A percentile compares a stretch with the other conserved stretches of the same genome.
These are phyloP conservation scores for Podospora australis DNA, from an alignment of 495 filamentous ascomycete species.

Conservation along the genomic window DNA sequence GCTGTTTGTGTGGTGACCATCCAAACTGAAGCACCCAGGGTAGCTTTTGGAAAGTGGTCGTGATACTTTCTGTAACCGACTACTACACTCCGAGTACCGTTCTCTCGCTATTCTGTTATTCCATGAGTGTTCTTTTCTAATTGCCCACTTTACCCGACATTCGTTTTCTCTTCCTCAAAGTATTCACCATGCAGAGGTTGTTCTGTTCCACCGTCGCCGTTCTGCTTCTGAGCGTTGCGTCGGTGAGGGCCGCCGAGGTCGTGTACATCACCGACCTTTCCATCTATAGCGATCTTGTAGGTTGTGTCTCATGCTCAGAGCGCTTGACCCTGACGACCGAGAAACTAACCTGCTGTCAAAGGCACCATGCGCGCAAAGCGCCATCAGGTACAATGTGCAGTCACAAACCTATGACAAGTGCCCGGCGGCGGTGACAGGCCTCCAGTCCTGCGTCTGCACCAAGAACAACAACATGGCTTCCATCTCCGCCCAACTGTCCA, in stretches of 20 bases:
- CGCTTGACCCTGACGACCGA: background rate
- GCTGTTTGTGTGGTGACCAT: too few species aligned
- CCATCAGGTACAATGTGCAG: conserved; percentile 36
- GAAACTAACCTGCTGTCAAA: conserved; percentile 10
- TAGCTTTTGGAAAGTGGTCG: too few species aligned
- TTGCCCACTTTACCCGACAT: too few species aligned
- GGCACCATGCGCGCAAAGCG: conserved; percentile 42
- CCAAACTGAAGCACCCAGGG: too few species aligned
- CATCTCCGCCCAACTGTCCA: conserved; percentile 31
- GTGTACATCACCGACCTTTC: conserved; percentile 41
- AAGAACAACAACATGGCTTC: conserved; percentile 41
- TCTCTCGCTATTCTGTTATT: background rate
- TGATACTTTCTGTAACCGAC: too few species aligned
- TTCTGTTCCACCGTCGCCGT: conserved; percentile 1
- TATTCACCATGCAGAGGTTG: too few species aligned
- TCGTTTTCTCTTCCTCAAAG: too few species aligned
- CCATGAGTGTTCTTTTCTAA: background rate
- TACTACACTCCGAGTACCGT: too few species aligned
- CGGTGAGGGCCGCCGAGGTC: conserved; percentile 12
- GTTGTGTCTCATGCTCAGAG: background rate
- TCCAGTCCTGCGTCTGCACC: conserved; percentile 45
- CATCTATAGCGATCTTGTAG: conserved; percentile 37
- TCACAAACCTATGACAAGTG: conserved; percentile 34
- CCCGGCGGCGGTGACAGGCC: conserved; percentile 31
- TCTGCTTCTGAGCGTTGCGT: conserved; percentile 7